Percentiles rank a stretch among this genome's conserved stretches.
These are phyloP conservation scores for Candida ipomoeae DNA, from an alignment of 805 yeast species.

Conservation along the genomic window DNA sequence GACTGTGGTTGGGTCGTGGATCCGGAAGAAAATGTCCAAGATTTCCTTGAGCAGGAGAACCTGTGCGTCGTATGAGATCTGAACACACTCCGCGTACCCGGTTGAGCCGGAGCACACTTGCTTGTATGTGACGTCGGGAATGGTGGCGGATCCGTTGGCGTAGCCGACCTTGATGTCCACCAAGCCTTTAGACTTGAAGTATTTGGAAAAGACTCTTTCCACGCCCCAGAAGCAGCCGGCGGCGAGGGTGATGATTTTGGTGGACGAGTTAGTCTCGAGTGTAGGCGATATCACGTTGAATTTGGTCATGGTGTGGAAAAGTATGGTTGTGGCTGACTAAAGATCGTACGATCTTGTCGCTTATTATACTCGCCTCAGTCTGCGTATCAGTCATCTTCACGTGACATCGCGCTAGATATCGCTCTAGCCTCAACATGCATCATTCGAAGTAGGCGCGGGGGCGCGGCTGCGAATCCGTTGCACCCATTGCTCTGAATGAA, in stretches of 20 bases:
- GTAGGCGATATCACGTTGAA: constrained; percentile 29
- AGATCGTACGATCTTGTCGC: not conserved
- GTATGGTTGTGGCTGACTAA: not conserved
- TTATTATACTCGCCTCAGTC: not conserved
- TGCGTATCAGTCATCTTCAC: constrained; percentile 3
- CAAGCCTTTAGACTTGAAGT: constrained; percentile 60
- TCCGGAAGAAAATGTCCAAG: constrained; percentile 79
- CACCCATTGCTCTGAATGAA: not conserved
- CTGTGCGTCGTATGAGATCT: constrained; percentile 75
- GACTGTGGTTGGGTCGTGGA: constrained; percentile 89
- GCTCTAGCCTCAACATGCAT: not conserved
- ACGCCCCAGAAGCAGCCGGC: constrained; percentile 87
- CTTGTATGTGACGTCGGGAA: constrained; percentile 45
- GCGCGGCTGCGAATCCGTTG: not conserved
- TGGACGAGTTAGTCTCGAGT: constrained; percentile 29
- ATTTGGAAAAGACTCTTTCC: constrained; percentile 74
- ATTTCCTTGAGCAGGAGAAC: constrained; percentile 56
- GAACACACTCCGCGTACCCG: constrained; percentile 75
- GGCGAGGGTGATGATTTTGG: constrained; percentile 41
- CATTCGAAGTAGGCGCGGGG: not conserved
- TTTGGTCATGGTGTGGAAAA: not conserved
- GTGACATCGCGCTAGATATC: constrained; percentile 9
- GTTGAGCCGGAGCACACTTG: constrained; percentile 78
- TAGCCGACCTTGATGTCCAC: constrained; percentile 83
- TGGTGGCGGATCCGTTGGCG: constrained; percentile 72